phyloP scores from a whole-genome alignment of 2,329 filamentous ascomycete species.

The Talaromyces funiculosus region DNA sequence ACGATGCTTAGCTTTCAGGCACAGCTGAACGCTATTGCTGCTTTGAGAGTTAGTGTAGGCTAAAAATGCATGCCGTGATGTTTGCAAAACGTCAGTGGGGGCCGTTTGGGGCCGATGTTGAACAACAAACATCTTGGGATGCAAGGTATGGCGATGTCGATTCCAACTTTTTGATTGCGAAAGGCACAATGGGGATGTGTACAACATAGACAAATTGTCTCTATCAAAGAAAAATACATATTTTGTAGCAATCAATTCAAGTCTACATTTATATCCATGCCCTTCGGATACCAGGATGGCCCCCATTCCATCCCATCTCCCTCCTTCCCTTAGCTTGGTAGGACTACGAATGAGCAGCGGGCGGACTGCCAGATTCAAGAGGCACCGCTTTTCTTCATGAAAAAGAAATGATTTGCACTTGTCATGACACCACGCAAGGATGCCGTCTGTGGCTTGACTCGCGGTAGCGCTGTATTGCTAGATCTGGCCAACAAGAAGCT shows the following conservation, averaged over 20 bases:
- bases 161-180: neutral
- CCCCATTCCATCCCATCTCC: neutral
- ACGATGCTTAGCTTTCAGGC: neutral
- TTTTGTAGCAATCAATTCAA: neutral
- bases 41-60: neutral
- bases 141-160: neutral
- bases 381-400: neutral
- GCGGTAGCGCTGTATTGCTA: neutral
- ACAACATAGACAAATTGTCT: neutral
- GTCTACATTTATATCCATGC: neutral
- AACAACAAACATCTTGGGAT: neutral
- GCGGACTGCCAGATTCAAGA: neutral
- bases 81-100: slow-evolving; percentile 4
- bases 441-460: neutral
- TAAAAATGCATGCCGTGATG: slow-evolving; percentile 8
- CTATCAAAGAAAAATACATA: neutral
- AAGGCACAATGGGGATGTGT: neutral
- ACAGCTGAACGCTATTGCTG: neutral
- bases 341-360: neutral
- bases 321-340: neutral
- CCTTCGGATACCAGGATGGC: neutral
- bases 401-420: neutral
- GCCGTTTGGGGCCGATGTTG: slow-evolving; percentile 9
- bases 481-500: neutral
- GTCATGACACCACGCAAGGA: neutral